Conservation (phyloP, 2,329 filamentous ascomycete species). For the Cladosporium sp. region DNA sequence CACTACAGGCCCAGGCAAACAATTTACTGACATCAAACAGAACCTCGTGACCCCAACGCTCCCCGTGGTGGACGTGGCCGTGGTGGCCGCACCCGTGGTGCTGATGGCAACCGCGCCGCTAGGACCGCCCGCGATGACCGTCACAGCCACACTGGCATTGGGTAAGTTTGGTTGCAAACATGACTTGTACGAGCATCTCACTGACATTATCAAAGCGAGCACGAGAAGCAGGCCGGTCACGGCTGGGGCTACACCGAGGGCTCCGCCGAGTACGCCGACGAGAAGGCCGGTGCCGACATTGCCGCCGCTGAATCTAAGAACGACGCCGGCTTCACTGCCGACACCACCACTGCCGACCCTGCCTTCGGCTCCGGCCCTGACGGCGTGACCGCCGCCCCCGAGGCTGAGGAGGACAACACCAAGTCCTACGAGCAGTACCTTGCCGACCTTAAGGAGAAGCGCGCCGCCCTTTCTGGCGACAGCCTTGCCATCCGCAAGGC, state of each 20-base stretch:
- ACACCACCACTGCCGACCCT: constrained; percentile 36
- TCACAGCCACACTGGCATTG: constrained; percentile 56
- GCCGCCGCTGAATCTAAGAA: constrained; percentile 81
- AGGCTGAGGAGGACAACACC: constrained; percentile 68
- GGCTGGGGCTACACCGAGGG: constrained; percentile 78
- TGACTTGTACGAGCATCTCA: constrained; percentile 8
- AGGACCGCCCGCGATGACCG: constrained; percentile 53
- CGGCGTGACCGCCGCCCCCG: constrained; percentile 27
- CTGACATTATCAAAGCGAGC: constrained; percentile 53
- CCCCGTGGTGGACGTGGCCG: constrained; percentile 41
- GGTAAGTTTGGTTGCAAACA: constrained; percentile 42
- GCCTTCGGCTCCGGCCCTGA: constrained; percentile 42
- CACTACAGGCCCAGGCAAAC: background rate
- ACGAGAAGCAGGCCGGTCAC: constrained; percentile 82
- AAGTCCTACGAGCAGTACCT: constrained; percentile 90
- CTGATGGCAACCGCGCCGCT: constrained; percentile 50
- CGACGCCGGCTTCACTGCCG: constrained; percentile 24
- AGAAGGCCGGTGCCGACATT: constrained; percentile 85
- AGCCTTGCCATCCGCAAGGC: constrained; percentile 74
- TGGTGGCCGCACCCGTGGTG: constrained; percentile 49
- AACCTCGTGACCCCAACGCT: constrained; percentile 39
- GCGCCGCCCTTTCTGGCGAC: constrained; percentile 62
- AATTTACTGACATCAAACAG: constrained; percentile 15
- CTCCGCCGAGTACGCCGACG: constrained; percentile 80
- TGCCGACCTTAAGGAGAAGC: constrained; percentile 71